Percentiles rank a stretch among this genome's conserved stretches.
Evolutionary conservation across 345 rosid genomes (phyloP).

Genomic region (Populus nigra): DNA sequence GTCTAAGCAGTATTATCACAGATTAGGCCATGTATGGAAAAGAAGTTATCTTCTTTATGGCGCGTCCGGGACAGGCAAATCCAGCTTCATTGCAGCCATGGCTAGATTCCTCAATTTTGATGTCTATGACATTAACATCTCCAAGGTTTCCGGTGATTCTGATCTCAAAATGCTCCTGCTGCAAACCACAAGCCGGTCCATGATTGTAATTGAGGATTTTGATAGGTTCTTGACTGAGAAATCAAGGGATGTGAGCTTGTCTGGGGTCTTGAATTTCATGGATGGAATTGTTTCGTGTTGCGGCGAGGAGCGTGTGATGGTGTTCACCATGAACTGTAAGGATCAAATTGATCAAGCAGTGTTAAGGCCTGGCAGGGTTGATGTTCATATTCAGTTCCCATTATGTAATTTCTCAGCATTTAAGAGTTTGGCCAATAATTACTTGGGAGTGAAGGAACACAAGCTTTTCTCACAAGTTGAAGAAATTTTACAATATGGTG

Average conservation of each 20-base stretch:
- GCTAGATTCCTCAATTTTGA: conserved; percentile 23
- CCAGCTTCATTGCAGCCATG: conserved; percentile 31
- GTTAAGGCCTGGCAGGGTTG: conserved; percentile 25
- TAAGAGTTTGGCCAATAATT: conserved; percentile 22
- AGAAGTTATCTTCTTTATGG: conserved; percentile 31
- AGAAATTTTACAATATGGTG: conserved; percentile 17
- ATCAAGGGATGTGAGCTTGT: neutral
- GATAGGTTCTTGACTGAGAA: conserved; percentile 13
- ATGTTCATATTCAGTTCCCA: conserved; percentile 22
- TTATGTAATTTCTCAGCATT: conserved; percentile 20
- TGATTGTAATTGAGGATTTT: conserved; percentile 26
- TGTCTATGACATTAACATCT: conserved; percentile 22
- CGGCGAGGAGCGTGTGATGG: conserved; percentile 26
- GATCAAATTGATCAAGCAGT: conserved; percentile 10
- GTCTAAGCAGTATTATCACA: conserved; percentile 25
- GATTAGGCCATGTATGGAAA: conserved; percentile 26
- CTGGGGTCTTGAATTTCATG: conserved; percentile 28
- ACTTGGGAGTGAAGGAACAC: conserved; percentile 30
- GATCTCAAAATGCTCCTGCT: conserved; percentile 21
- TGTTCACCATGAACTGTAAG: conserved; percentile 19
- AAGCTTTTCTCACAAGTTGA: conserved; percentile 23
- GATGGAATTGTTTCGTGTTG: conserved; percentile 24
- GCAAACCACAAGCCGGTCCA: conserved; percentile 23
- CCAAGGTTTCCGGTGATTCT: conserved; percentile 12
- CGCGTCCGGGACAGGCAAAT: conserved; percentile 27